Evolutionary conservation across 495 filamentous ascomycete species (phyloP), one percentile per base, ranked within the genome.

Genomic region (Neurospora sp.): DNA sequence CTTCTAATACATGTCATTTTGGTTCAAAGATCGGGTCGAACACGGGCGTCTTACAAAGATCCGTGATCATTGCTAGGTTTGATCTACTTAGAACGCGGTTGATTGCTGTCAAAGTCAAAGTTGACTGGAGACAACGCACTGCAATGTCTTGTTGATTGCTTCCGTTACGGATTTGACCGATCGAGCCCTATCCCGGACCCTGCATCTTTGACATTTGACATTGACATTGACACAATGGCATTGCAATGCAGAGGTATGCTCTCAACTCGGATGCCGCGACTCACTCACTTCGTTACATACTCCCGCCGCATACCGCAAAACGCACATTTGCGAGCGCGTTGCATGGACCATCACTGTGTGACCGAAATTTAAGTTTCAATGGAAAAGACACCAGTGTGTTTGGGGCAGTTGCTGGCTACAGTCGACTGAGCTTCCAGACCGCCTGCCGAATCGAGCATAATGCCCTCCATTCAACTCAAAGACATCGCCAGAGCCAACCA

Each of bases 371-470:
- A 66, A 17, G 2, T 34, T 31, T 62, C 54, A 62, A 62, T 31
- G 21, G 48, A 59, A 28, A 48, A 48, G 21, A 11, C 43, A 48
- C n/a, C 43, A 54, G 54, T 62, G n/a, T 62, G 54, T 31, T 62
- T 17, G 54, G 24, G 13, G 24, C 54, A 19, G 31, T 34, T 66
- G 54, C 54, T 66, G 54, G 54, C 54, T 66, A 66, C 54, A 66
- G 15, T 66, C 28, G 54, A 28, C 54, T 66, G 54, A 66, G 54
- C 54, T 66, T 66, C 54, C 28, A 43, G 74, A 73, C 74, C 72
- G 74, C 74, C 74, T 76, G 72, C 74, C 72, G 1, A 73, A 76
- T 71, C 36, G 24, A 70, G 72, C 48, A 70, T 39, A 70, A 72
- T 37, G 34, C 54, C 6, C 15, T 66, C 15, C 3, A 19, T 66